Percentiles rank a stretch among this genome's conserved stretches.
phyloP scores from a whole-genome alignment of 805 yeast genomes.

The Limtongozyma cylindracea region DNA sequence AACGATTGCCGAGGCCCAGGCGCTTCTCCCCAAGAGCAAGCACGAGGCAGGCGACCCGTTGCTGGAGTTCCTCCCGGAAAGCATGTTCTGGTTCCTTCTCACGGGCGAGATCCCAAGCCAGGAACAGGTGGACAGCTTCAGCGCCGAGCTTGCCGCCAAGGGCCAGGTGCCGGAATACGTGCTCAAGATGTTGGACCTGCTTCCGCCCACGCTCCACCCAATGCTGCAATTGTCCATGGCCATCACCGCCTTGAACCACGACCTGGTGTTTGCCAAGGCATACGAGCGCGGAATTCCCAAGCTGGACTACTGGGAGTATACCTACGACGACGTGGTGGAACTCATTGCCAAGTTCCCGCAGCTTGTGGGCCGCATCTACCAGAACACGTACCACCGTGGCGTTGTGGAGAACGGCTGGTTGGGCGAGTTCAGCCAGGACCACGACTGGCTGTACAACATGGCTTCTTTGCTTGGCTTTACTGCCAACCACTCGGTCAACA shows the following conservation, averaged over 20 bases:
- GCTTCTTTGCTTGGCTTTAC: slow-evolving; percentile 37
- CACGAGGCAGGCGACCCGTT: slow-evolving; percentile 25
- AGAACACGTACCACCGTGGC: slow-evolving; percentile 32
- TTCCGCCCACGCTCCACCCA: slow-evolving; percentile 53
- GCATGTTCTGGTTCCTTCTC: slow-evolving; percentile 54
- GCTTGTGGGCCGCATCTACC: slow-evolving; percentile 51
- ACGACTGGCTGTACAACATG: slow-evolving; percentile 55
- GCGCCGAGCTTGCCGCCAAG: slow-evolving; percentile 36
- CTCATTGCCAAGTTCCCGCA: slow-evolving; percentile 53
- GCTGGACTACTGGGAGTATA: slow-evolving; percentile 50
- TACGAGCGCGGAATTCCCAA: slow-evolving; percentile 48
- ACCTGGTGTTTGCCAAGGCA: slow-evolving; percentile 45
- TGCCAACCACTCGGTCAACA: slow-evolving; percentile 16
- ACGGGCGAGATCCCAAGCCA: slow-evolving; percentile 50
- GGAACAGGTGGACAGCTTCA: slow-evolving; percentile 27
- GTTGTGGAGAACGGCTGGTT: slow-evolving; percentile 27
- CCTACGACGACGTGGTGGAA: slow-evolving; percentile 44
- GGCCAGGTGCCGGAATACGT: slow-evolving; percentile 42
- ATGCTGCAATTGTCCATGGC: slow-evolving; percentile 70
- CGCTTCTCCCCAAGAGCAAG: slow-evolving; percentile 32
- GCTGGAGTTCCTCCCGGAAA: slow-evolving; percentile 49
- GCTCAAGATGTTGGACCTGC: slow-evolving; percentile 27
- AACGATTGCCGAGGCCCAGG: slow-evolving; percentile 51
- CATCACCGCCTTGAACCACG: slow-evolving; percentile 45
- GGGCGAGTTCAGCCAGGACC: slow-evolving; percentile 16